Conservation (phyloP, 345 rosid species). For the Gossypium ekmanianum region DNA sequence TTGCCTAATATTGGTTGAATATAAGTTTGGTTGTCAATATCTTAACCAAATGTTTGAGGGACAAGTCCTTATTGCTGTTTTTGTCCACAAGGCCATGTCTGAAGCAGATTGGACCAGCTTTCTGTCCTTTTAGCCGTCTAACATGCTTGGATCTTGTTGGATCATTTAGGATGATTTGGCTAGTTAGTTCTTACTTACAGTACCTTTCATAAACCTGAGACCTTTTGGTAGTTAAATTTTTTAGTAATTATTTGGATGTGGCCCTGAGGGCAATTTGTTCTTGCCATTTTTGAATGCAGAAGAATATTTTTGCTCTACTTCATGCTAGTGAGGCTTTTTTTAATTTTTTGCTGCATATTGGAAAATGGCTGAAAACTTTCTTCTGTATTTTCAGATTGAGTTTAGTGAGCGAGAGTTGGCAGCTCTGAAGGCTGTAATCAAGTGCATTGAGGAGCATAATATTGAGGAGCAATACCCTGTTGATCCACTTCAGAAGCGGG, state of each 20-base stretch:
- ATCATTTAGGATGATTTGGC: background rate
- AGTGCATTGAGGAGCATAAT: slow-evolving; percentile 92
- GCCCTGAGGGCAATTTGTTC: background rate
- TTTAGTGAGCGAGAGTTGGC: slow-evolving; percentile 78
- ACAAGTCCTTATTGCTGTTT: background rate
- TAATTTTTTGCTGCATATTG: background rate
- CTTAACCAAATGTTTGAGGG: background rate
- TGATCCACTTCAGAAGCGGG: slow-evolving; percentile 65
- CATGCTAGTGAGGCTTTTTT: background rate
- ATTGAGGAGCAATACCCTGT: slow-evolving; percentile 77
- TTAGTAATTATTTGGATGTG: background rate
- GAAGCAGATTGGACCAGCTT: background rate
- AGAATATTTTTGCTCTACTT: background rate
- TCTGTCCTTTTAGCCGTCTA: background rate
- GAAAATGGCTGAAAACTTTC: slow-evolving; percentile 1
- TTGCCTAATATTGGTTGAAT: background rate
- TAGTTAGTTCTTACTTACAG: background rate
- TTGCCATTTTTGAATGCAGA: background rate
- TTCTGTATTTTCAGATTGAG: slow-evolving; percentile 49
- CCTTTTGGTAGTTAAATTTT: background rate
- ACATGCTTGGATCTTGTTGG: background rate
- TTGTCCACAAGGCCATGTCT: background rate
- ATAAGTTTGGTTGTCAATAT: background rate
- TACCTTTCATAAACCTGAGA: background rate
- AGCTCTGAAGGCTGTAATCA: slow-evolving; percentile 74